Base-by-base conservation (phyloP, 1,284 basidiomycete species). In the Cryptococcus sp. region DNA sequence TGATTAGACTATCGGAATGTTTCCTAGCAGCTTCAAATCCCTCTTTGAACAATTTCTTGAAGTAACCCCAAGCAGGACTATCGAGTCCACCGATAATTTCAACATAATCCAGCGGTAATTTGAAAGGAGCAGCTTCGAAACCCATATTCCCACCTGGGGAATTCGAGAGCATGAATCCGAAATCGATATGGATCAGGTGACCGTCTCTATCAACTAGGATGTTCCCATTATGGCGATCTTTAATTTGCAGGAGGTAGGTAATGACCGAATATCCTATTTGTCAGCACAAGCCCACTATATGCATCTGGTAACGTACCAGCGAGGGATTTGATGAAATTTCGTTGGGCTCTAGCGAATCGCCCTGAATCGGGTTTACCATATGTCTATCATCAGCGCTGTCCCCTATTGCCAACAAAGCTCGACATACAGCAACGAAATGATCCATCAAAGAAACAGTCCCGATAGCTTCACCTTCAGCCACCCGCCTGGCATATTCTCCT, bases 101-200 rank as follows among this genome's bases (percentile, higher is more conserved):
- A 47, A 99, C 83, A 74, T 99, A 98, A 74, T 99, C 94, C 61
- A 78, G 78, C 5, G 92, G 86, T 24, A 98, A 78, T 74, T 99
- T 99, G 81, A 99, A 99, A 1, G 96, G 96, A 4, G 96, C 93
- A 13, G 93, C 94, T 76, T 99, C 96, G 70, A 99, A 98, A 22
- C 94, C 91, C 59, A 99, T 88, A 67, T 93, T 96, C 13, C 94
- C 94, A 5, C 78, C 78, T 0, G 96, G 96, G 4, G 91, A 92
- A 73, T 97, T 96, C 36, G 87, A 89, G 48, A 99, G 82, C 82
- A 99, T 96, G 78, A 98, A 98, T 0, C 96, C 96, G 73, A 98
- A 99, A 75, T 98, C 96, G 61, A 98, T 98, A 73, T 98, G 70
- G 45, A 75, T 73, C 39, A 72, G 78, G 64, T 96, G 93, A 0